Conservation (phyloP, 306 rosid genomes). For the Rubus idaeus region DNA sequence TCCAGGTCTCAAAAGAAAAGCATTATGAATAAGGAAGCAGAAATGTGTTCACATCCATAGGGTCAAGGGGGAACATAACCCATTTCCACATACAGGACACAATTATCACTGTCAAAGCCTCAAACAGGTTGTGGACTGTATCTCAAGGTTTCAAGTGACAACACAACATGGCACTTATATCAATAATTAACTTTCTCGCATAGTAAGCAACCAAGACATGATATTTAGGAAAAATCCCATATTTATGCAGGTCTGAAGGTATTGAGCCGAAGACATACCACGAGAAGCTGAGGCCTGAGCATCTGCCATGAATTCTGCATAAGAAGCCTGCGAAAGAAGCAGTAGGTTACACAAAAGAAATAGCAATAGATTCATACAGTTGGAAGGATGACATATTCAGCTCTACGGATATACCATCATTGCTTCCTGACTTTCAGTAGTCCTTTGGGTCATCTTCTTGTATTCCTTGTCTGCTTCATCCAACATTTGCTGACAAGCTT, state of each 20-base stretch:
- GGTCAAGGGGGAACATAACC: neutral
- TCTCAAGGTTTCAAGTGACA: constrained; percentile 8
- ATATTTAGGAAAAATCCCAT: neutral
- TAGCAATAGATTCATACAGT: constrained; percentile 2
- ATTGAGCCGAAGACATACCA: constrained; percentile 42
- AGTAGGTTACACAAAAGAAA: neutral
- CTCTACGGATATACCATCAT: constrained; percentile 54
- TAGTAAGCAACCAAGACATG: neutral
- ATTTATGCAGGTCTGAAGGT: neutral
- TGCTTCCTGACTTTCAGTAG: constrained; percentile 64
- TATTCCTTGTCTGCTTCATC: constrained; percentile 76
- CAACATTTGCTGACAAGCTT: constrained; percentile 65
- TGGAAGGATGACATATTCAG: neutral
- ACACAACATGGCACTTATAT: neutral
- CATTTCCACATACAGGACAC: neutral
- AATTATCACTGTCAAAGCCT: neutral
- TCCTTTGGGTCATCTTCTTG: constrained; percentile 61
- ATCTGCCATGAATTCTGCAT: constrained; percentile 68
- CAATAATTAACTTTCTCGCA: neutral
- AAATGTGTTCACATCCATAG: neutral
- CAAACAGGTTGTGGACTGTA: neutral
- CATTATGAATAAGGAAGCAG: neutral
- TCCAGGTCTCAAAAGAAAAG: neutral
- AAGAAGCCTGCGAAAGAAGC: constrained; percentile 61
- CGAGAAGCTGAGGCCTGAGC: constrained; percentile 69